These are phyloP conservation scores for Suillus sp. DNA, from an alignment of 768 basidiomycete genomes.

Conservation along the genomic window DNA sequence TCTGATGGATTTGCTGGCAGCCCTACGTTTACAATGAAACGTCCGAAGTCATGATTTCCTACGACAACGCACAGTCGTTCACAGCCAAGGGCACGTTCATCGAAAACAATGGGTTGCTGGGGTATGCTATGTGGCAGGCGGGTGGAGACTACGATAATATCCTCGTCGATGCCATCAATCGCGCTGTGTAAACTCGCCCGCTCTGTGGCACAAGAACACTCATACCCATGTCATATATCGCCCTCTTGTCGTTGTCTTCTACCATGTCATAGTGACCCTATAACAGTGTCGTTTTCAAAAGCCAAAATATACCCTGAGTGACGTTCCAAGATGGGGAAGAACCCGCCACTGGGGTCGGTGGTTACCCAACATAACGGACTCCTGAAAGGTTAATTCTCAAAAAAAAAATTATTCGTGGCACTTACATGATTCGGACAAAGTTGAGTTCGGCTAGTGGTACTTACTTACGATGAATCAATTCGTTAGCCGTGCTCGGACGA, in stretches of 20 bases:
- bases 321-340: neutral
- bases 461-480: too few species aligned
- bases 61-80: slow-evolving; percentile 64
- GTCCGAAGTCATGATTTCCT: slow-evolving; percentile 61
- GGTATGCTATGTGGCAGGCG: slow-evolving; percentile 70
- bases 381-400: neutral
- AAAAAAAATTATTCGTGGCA: neutral
- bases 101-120: slow-evolving; percentile 47
- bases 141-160: slow-evolving; percentile 60
- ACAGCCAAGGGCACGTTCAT: slow-evolving; percentile 60
- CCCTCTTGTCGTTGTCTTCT: neutral
- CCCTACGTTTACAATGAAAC: slow-evolving; percentile 65
- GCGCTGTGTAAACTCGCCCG: slow-evolving; percentile 14
- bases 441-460: neutral
- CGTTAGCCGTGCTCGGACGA: neutral
- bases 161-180: slow-evolving; percentile 55
- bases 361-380: neutral
- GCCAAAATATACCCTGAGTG: neutral
- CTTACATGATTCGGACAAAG: neutral
- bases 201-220: neutral
- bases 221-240: neutral
- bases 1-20: slow-evolving; percentile 38
- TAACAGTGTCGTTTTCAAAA: slow-evolving; percentile 13
- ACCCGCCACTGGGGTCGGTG: neutral
- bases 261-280: neutral